A percentile compares a stretch with the other conserved stretches of the same genome.
Evolutionary conservation across 495 filamentous ascomycete species (phyloP).

Genomic region (Pseudoneurospora amorphoporcata): DNA sequence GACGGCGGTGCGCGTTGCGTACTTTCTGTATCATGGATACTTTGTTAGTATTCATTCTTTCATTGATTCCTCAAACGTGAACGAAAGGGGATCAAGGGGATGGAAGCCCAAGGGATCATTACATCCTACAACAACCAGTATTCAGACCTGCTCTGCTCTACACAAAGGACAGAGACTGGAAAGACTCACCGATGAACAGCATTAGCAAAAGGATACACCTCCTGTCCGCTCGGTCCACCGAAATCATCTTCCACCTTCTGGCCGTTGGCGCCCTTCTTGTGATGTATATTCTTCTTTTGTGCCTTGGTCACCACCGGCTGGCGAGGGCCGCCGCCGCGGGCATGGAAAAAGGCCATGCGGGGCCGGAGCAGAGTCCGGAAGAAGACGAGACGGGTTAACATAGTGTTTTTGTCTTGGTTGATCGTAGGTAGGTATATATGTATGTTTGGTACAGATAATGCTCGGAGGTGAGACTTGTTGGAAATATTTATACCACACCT

Average conservation of each 20-base stretch:
- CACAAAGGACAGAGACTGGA: too few relatives aligned
- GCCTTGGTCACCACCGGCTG: neutral
- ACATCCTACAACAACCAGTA: neutral
- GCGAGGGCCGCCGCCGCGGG: neutral
- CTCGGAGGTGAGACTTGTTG: too few relatives aligned
- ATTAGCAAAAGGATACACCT: neutral
- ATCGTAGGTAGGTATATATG: neutral
- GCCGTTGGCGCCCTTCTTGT: neutral
- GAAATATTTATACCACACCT: too few relatives aligned
- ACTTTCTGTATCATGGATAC: neutral
- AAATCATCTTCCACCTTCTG: neutral
- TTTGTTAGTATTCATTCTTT: too few relatives aligned
- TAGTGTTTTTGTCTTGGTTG: neutral
- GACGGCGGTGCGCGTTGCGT: neutral
- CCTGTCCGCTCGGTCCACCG: neutral
- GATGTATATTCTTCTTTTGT: neutral
- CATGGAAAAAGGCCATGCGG: neutral
- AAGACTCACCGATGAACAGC: neutral
- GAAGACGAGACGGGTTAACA: neutral
- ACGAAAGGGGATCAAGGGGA: too few relatives aligned
- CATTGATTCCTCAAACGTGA: too few relatives aligned
- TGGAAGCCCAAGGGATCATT: too few relatives aligned
- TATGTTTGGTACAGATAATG: neutral
- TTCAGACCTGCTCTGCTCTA: neutral
- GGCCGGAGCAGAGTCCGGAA: neutral